Conservation (phyloP, 345 rosid species). For the Brassica cretica region DNA sequence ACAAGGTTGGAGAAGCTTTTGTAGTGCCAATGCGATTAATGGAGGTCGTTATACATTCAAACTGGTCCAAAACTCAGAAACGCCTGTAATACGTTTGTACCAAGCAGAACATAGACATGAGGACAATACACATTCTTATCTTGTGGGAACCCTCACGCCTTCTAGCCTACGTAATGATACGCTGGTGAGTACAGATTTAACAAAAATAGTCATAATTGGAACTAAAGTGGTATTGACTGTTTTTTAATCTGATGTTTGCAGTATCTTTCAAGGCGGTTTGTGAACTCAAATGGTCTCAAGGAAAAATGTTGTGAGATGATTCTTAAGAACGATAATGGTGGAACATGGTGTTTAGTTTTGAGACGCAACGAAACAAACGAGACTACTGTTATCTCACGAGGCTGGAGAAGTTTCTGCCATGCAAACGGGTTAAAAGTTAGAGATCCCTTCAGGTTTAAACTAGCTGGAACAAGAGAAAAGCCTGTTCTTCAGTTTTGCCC, state of each 20-base stretch:
- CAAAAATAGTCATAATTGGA: neutral
- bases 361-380: neutral
- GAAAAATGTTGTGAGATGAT: constrained; percentile 11
- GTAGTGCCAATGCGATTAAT: constrained; percentile 21
- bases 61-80: neutral
- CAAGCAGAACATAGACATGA: constrained; percentile 4
- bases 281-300: constrained; percentile 25
- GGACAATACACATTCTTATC: neutral
- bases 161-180: neutral
- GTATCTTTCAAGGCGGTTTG: constrained; percentile 30
- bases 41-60: constrained; percentile 15
- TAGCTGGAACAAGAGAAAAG: neutral
- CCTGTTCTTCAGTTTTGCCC: constrained; percentile 19
- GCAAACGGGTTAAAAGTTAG: constrained; percentile 19
- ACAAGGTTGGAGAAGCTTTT: constrained; percentile 32
- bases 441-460: constrained; percentile 31
- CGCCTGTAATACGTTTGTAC: constrained; percentile 22
- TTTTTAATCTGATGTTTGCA: constrained; percentile 9
- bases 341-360: constrained; percentile 13
- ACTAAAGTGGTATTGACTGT: neutral
- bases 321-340: constrained; percentile 28
- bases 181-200: constrained; percentile 14
- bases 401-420: constrained; percentile 34
- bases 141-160: constrained; percentile 19
- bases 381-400: constrained; percentile 5